These are phyloP conservation scores for Magnusiomyces clavatus DNA, from an alignment of 1,139 yeast species.

Conservation along the genomic window DNA sequence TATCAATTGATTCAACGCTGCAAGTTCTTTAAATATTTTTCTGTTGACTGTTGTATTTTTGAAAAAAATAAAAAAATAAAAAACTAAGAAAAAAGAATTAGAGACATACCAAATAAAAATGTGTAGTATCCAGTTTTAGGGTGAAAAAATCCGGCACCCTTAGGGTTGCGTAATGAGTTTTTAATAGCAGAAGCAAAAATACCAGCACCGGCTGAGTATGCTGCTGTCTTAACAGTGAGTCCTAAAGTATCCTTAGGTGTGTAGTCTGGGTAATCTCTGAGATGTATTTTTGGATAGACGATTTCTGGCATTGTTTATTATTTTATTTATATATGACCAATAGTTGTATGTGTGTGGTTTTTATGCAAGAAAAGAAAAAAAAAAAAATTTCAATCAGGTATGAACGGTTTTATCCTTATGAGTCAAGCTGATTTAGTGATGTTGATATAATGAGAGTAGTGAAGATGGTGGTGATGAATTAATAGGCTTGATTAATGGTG, in stretches of 20 bases:
- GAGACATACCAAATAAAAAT: constrained; percentile 16
- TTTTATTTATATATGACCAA: no score
- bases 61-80: background rate
- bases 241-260: constrained; percentile 40
- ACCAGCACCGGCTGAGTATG: constrained; percentile 36
- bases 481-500: no score
- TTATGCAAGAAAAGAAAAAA: no score
- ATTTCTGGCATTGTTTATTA: no score
- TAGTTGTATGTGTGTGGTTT: no score
- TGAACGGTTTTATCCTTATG: no score
- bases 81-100: background rate
- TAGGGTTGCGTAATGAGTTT: constrained; percentile 30
- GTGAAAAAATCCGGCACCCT: constrained; percentile 17
- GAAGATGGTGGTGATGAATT: no score
- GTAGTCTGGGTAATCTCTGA: constrained; percentile 15
- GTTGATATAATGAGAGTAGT: no score
- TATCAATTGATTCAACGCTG: background rate
- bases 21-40: no score
- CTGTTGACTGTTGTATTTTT: background rate
- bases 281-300: constrained; percentile 9
- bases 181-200: constrained; percentile 35
- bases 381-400: no score
- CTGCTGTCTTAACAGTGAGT: constrained; percentile 36
- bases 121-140: constrained; percentile 16
- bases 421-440: no score